Evolutionary conservation across 352 stramenopile species (phyloP).

Genomic region (Phytophthora kernoviae): DNA sequence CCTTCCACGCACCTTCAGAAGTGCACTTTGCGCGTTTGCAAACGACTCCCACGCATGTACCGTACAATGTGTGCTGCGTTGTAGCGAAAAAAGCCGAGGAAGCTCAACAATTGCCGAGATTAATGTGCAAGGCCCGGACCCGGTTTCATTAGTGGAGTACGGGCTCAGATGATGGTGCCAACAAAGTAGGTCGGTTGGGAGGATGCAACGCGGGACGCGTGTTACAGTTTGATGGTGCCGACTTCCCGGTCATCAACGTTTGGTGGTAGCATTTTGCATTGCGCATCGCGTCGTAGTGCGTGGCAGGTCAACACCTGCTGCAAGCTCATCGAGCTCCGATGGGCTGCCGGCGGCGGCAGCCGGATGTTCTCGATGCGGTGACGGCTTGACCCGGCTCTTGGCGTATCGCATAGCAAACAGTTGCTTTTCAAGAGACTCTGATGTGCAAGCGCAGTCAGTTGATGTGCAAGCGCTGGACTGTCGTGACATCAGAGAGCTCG

Average conservation of each 20-base stretch:
- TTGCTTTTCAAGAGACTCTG: slow-evolving; percentile 21
- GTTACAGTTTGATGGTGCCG: too few relatives aligned
- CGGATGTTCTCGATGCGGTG: slow-evolving; percentile 10
- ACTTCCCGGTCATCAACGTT: slow-evolving; percentile 23
- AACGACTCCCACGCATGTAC: neutral
- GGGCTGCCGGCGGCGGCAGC: neutral
- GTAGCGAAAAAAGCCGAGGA: slow-evolving; percentile 18
- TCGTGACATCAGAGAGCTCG: neutral
- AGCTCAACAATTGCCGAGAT: slow-evolving; percentile 14
- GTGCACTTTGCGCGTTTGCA: slow-evolving; percentile 10
- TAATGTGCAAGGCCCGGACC: slow-evolving; percentile 18
- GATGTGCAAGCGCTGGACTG: neutral
- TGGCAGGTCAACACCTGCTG: slow-evolving; percentile 8
- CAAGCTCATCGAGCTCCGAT: neutral
- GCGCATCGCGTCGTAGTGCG: neutral
- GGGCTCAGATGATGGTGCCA: neutral
- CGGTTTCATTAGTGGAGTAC: slow-evolving; percentile 26
- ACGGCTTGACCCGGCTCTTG: slow-evolving; percentile 25
- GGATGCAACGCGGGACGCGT: neutral
- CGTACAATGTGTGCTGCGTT: too few relatives aligned
- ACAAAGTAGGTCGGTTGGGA: too few relatives aligned
- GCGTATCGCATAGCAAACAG: slow-evolving; percentile 33
- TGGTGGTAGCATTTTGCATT: slow-evolving; percentile 1
- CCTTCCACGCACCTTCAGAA: slow-evolving; percentile 35
- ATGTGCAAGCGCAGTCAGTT: too few relatives aligned